Evolutionary conservation across 1,139 yeast genomes (phyloP).

Genomic region (Kodamaea alishanica): DNA sequence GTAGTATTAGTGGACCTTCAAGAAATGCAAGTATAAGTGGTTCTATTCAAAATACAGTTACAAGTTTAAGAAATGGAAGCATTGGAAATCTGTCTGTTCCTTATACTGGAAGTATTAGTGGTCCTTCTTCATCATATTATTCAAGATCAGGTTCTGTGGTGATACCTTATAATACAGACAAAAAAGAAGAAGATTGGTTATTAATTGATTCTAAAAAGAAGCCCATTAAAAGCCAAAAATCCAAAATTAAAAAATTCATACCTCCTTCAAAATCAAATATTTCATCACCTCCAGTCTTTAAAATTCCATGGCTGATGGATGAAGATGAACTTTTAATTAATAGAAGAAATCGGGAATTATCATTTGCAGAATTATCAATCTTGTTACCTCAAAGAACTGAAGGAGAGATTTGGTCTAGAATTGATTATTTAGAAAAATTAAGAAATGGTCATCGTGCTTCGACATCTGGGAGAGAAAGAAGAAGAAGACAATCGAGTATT

Average conservation of each 20-base stretch:
- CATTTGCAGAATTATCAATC: conserved; percentile 71
- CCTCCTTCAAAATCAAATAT: conserved; percentile 11
- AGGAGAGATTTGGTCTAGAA: conserved; percentile 65
- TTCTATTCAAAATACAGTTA: conserved; percentile 33
- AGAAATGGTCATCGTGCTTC: conserved; percentile 41
- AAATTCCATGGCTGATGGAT: conserved; percentile 56
- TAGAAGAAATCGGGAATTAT: conserved; percentile 55
- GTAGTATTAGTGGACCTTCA: conserved; percentile 42
- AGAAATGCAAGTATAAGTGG: conserved; percentile 41
- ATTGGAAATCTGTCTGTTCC: conserved; percentile 23
- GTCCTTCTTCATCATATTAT: conserved; percentile 19
- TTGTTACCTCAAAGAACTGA: conserved; percentile 71
- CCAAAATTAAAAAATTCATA: conserved; percentile 1
- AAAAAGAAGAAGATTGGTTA: conserved; percentile 23
- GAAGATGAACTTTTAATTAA: conserved; percentile 68
- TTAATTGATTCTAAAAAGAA: conserved; percentile 3
- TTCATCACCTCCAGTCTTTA: conserved; percentile 27
- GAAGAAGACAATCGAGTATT: conserved; percentile 39
- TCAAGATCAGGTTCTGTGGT: conserved; percentile 47
- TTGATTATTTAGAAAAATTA: conserved; percentile 50
- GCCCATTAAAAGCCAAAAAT: neutral
- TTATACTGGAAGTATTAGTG: conserved; percentile 5
- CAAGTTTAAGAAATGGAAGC: conserved; percentile 43
- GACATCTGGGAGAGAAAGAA: conserved; percentile 24
- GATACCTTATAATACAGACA: conserved; percentile 36